Evolutionary conservation across 352 stramenopile genomes (phyloP).

Genomic region (Plasmopara muralis): DNA sequence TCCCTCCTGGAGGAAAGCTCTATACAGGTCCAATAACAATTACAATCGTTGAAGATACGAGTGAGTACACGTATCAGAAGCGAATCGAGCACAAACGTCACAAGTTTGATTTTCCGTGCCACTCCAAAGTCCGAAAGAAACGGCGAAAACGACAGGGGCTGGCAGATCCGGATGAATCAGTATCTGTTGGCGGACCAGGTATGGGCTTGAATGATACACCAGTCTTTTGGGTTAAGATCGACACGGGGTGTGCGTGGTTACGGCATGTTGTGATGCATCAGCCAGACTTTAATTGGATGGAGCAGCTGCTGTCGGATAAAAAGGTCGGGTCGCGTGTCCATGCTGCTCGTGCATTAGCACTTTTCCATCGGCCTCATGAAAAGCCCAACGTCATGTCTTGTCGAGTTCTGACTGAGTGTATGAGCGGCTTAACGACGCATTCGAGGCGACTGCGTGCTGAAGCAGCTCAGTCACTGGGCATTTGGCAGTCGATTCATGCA

Average conservation of each 20-base stretch:
- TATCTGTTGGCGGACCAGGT: conserved; percentile 62
- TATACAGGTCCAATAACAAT: conserved; percentile 78
- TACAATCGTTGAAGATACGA: conserved; percentile 82
- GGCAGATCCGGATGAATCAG: conserved; percentile 69
- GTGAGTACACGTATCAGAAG: conserved; percentile 75
- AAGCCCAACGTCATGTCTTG: conserved; percentile 86
- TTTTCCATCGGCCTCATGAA: conserved; percentile 77
- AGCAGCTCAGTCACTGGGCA: conserved; percentile 61
- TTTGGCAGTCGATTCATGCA: conserved; percentile 84
- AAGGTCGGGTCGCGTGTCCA: conserved; percentile 79
- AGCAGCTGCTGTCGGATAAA: conserved; percentile 78
- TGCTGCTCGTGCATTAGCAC: conserved; percentile 57
- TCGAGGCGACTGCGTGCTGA: conserved; percentile 68
- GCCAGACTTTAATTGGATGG: conserved; percentile 86
- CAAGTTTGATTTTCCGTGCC: conserved; percentile 83
- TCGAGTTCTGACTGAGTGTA: conserved; percentile 75
- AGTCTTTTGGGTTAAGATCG: conserved; percentile 84
- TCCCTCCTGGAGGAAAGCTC: conserved; percentile 69
- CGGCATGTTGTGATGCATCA: conserved; percentile 83
- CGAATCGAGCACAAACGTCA: conserved; percentile 79
- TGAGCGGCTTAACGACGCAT: conserved; percentile 80
- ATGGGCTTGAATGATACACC: conserved; percentile 85
- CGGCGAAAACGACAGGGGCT: conserved; percentile 75
- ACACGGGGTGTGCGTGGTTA: conserved; percentile 69
- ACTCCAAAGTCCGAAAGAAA: conserved; percentile 86